These are phyloP conservation scores for Drechslerella coelobrocha DNA, from an alignment of 2,329 filamentous ascomycete genomes.

Conservation along the genomic window DNA sequence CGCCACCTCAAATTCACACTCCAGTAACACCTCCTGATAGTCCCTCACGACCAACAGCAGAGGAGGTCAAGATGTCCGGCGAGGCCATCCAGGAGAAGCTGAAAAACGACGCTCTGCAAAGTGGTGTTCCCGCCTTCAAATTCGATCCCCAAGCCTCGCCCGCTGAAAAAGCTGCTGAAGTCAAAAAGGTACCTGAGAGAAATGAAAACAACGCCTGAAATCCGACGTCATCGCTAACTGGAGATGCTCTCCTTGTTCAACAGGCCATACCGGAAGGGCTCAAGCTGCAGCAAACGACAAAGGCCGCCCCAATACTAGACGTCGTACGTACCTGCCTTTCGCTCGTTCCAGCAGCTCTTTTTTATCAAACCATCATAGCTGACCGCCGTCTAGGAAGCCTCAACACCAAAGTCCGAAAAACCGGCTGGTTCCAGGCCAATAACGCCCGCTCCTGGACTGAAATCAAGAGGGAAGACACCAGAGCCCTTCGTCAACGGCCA, in stretches of 20 bases:
- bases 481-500: constrained; percentile 58
- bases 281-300: constrained; percentile 47
- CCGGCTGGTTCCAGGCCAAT: constrained; percentile 29
- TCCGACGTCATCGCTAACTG: constrained; percentile 69
- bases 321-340: constrained; percentile 23
- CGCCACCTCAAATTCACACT: constrained; percentile 7
- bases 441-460: constrained; percentile 52
- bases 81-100: constrained; percentile 66
- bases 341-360: constrained; percentile 13
- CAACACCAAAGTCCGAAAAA: constrained; percentile 38
- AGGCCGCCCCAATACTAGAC: constrained; percentile 37
- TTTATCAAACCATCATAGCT: constrained; percentile 18
- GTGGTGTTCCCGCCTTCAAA: constrained; percentile 78
- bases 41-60: constrained; percentile 30
- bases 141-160: constrained; percentile 86
- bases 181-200: constrained; percentile 60
- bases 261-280: constrained; percentile 34
- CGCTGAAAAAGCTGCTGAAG: constrained; percentile 83
- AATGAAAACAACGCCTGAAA: neutral
- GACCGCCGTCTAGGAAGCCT: constrained; percentile 20
- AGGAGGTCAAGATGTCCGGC: constrained; percentile 40
- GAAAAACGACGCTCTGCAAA: constrained; percentile 77
- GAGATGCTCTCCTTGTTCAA: constrained; percentile 2
- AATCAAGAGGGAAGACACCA: neutral
- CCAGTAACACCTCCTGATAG: constrained; percentile 47